phyloP scores from a whole-genome alignment of 2,329 filamentous ascomycete genomes.

The Colletotrichum ledebouriae region DNA sequence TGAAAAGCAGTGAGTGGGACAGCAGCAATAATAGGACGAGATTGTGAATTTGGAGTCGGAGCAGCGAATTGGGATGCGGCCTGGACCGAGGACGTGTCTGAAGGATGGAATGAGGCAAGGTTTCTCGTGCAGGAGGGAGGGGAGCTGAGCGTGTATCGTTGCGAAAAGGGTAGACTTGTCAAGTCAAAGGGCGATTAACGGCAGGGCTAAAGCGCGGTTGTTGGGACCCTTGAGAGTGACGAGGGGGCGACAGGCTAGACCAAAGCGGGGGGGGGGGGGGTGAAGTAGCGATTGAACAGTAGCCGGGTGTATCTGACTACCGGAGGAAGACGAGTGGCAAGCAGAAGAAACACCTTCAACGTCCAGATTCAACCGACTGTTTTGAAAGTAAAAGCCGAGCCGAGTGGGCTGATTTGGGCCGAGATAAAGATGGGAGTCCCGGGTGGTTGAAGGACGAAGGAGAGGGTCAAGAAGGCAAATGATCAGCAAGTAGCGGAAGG shows the following conservation, averaged over 20 bases:
- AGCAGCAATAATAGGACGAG: conserved; percentile 40
- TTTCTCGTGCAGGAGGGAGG: conserved; percentile 30
- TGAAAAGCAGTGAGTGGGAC: conserved; percentile 12
- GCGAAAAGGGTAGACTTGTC: conserved; percentile 14
- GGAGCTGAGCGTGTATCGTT: conserved; percentile 21
- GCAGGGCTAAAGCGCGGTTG: conserved; percentile 33
- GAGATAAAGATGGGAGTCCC: conserved; percentile 2
- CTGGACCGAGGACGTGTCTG: conserved; percentile 32
- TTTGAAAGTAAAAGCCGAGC: neutral
- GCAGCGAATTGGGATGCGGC: conserved; percentile 26
- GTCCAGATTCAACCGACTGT: conserved; percentile 1
- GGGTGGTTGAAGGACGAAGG: too few species aligned
- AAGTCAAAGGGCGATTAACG: conserved; percentile 38
- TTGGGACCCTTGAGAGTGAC: conserved; percentile 38
- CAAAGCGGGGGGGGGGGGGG: conserved; percentile 13
- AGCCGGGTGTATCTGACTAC: conserved; percentile 11
- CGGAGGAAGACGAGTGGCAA: conserved; percentile 12
- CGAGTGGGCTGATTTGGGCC: neutral
- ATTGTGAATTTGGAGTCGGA: conserved; percentile 5
- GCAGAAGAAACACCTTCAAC: conserved; percentile 10
- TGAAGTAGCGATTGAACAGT: conserved; percentile 11
- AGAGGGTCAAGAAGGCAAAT: conserved; percentile 7
- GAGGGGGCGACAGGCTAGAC: conserved; percentile 37
- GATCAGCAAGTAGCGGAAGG: conserved; percentile 9
- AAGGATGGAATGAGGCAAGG: conserved; percentile 35